Percentiles rank a stretch among this genome's conserved stretches.
These are phyloP conservation scores for Veloporphyrellus conicus DNA, from an alignment of 1,284 basidiomycete genomes.

Conservation along the genomic window DNA sequence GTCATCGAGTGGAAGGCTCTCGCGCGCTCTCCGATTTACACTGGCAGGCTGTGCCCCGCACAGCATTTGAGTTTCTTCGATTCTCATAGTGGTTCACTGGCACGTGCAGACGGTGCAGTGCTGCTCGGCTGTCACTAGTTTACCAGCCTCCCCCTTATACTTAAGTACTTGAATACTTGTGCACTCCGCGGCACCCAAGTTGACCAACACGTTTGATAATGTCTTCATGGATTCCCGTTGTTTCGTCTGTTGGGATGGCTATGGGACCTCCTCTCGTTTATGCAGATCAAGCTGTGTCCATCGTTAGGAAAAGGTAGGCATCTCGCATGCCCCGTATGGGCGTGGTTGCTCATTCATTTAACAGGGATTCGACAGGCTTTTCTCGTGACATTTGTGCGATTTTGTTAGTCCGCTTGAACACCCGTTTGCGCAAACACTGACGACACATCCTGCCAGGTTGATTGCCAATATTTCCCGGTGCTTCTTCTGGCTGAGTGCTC, in stretches of 20 bases:
- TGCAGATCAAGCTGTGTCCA: slow-evolving; percentile 72
- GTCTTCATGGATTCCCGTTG: slow-evolving; percentile 40
- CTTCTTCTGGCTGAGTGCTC: slow-evolving; percentile 84
- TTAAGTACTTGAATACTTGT: not conserved
- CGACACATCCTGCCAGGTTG: slow-evolving; percentile 41
- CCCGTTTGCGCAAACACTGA: slow-evolving; percentile 8
- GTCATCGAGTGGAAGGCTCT: too few species aligned
- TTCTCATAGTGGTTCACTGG: too few species aligned
- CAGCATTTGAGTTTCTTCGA: too few species aligned
- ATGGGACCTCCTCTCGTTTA: slow-evolving; percentile 66
- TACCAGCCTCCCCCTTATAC: not conserved
- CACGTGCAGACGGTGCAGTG: too few species aligned
- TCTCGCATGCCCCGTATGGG: slow-evolving; percentile 5
- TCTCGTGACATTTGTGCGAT: slow-evolving; percentile 80
- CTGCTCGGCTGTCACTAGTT: slow-evolving; percentile 1
- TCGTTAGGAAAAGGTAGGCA: slow-evolving; percentile 62
- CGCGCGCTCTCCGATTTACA: too few species aligned
- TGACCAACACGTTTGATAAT: slow-evolving; percentile 4
- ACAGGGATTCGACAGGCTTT: slow-evolving; percentile 79
- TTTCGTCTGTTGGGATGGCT: slow-evolving; percentile 52
- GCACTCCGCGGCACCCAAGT: slow-evolving; percentile 12
- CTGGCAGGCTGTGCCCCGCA: too few species aligned
- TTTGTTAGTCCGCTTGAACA: slow-evolving; percentile 43
- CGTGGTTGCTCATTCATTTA: slow-evolving; percentile 19
- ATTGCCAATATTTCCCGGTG: slow-evolving; percentile 80